Conservation (phyloP, 1,284 basidiomycete species). For the Leccinum subfulvum region DNA sequence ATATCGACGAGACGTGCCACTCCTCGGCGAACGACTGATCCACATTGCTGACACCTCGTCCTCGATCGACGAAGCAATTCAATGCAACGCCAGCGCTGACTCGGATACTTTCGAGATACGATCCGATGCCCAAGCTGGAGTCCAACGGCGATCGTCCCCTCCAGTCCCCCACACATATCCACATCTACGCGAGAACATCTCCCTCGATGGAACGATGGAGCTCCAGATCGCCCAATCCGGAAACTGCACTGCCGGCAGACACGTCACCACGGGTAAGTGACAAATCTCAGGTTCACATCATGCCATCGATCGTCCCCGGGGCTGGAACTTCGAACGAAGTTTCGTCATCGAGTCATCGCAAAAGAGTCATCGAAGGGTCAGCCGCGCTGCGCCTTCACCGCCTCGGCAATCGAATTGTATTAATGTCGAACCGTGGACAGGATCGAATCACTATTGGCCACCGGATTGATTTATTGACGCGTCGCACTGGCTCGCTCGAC, state of each 20-base stretch:
- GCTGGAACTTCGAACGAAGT: constrained; percentile 5
- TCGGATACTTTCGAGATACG: background rate
- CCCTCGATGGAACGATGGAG: background rate
- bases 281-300: background rate
- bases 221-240: constrained; percentile 3
- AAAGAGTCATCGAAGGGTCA: background rate
- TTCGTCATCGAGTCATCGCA: background rate
- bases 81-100: background rate
- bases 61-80: background rate
- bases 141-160: background rate
- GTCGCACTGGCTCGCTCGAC: background rate
- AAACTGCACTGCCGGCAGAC: constrained; percentile 5
- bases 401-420: background rate
- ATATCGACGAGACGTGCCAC: background rate
- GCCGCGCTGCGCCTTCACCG: background rate
- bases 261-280: constrained; percentile 1
- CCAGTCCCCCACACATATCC: background rate
- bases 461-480: background rate
- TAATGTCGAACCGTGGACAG: background rate
- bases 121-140: background rate
- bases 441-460: background rate
- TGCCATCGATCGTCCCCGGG: background rate
- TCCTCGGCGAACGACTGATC: background rate
- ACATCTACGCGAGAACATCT: background rate
- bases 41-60: background rate